Percentiles rank a stretch among this genome's conserved stretches.
Conservation (phyloP, 805 yeast genomes). For the Saturnispora kantuleensis region DNA sequence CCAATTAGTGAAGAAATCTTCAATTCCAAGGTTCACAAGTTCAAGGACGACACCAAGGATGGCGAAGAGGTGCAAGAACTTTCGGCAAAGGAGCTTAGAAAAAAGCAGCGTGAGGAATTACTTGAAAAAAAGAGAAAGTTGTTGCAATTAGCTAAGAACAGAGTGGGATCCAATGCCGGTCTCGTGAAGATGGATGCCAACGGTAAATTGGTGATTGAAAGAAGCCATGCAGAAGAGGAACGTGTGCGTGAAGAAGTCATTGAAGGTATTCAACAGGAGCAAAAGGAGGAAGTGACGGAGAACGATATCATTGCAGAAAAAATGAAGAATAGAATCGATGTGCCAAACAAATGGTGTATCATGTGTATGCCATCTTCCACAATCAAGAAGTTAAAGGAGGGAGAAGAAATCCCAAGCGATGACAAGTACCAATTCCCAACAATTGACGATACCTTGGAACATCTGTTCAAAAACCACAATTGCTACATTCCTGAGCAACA, state of each 20-base stretch:
- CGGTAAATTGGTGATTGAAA: conserved; percentile 17
- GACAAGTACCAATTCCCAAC: conserved; percentile 23
- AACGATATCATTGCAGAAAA: conserved; percentile 38
- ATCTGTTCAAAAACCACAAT: conserved; percentile 77
- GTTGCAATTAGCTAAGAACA: conserved; percentile 36
- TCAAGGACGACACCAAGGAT: conserved; percentile 20
- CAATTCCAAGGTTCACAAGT: conserved; percentile 20
- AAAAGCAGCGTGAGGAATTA: conserved; percentile 40
- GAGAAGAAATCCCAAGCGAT: conserved; percentile 1
- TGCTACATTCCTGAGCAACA: conserved; percentile 77
- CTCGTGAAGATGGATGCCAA: conserved; percentile 18
- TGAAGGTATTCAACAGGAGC: conserved; percentile 12
- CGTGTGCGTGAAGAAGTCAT: conserved; percentile 13
- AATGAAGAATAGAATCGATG: conserved; percentile 35
- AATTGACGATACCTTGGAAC: conserved; percentile 42
- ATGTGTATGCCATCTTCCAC: conserved; percentile 29
- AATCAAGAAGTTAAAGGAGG: conserved; percentile 1
- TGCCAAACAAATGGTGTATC: conserved; percentile 40
- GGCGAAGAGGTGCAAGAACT: conserved; percentile 5
- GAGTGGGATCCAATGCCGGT: conserved; percentile 28
- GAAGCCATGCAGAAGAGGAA: conserved; percentile 15
- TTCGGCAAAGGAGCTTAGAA: conserved; percentile 34
- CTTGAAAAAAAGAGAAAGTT: conserved; percentile 39
- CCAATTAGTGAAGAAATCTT: conserved; percentile 38
- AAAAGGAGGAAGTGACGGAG: conserved; percentile 22